phyloP scores from a whole-genome alignment of 2,329 filamentous ascomycete genomes.

The Rhexocercosporidium sp. region DNA sequence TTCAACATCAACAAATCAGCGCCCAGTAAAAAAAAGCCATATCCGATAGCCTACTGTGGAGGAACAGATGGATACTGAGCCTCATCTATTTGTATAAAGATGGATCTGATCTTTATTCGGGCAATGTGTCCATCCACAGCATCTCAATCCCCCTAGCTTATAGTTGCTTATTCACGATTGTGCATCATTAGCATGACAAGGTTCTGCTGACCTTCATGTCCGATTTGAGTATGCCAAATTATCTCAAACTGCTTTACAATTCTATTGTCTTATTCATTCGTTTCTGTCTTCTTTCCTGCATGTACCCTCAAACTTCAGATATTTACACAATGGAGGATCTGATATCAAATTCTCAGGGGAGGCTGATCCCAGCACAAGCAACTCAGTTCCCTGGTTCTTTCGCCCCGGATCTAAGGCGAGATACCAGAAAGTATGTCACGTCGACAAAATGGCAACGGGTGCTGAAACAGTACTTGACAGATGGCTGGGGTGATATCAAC shows the following conservation, averaged over 20 bases:
- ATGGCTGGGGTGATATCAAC: conserved; percentile 28
- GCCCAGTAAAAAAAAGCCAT: neutral
- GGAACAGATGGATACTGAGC: neutral
- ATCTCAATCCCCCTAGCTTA: neutral
- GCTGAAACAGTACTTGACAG: conserved; percentile 16
- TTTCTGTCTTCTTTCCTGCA: neutral
- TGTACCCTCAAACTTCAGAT: neutral
- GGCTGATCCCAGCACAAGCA: conserved; percentile 14
- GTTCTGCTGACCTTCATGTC: neutral
- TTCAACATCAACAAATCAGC: neutral
- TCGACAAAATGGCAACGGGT: conserved; percentile 12
- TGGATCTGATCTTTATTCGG: neutral
- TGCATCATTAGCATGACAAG: conserved; percentile 10
- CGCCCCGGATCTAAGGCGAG: conserved; percentile 25
- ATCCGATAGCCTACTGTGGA: conserved; percentile 1
- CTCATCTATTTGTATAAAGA: neutral
- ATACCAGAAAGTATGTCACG: conserved; percentile 18
- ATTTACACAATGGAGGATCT: neutral
- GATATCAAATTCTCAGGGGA: neutral
- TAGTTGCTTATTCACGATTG: conserved; percentile 14
- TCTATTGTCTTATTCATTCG: neutral
- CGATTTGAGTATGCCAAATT: neutral
- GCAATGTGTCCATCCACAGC: neutral
- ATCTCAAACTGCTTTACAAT: neutral
- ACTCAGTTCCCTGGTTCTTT: conserved; percentile 33